Percentiles rank a stretch among this genome's conserved stretches.
These are phyloP conservation scores for Botrytis fabae DNA, from an alignment of 2,329 filamentous ascomycete species.

Conservation along the genomic window DNA sequence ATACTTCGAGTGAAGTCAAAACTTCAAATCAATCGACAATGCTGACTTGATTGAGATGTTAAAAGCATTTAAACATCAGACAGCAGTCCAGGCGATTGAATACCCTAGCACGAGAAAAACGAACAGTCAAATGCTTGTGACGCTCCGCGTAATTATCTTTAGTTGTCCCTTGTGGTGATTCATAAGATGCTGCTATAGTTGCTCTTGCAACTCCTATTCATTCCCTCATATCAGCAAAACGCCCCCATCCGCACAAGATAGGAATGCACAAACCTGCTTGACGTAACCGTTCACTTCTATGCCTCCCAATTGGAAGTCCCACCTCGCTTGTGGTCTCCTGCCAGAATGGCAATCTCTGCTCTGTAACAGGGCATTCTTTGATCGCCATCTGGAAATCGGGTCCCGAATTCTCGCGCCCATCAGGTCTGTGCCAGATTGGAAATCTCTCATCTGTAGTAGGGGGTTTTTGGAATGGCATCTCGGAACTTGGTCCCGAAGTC, in stretches of 20 bases:
- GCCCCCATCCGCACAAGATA: too few species aligned
- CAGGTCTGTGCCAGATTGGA: not conserved
- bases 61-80: not conserved
- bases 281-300: not conserved
- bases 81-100: not conserved
- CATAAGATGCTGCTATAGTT: constrained; percentile 44
- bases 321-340: not conserved
- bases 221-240: not conserved
- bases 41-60: not conserved
- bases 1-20: not conserved
- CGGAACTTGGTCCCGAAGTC: not conserved
- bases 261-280: not conserved
- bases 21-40: not conserved
- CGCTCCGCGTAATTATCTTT: constrained; percentile 41
- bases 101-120: not conserved
- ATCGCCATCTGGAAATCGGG: not conserved
- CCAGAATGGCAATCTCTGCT: constrained; percentile 1
- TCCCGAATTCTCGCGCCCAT: not conserved
- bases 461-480: not conserved
- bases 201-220: constrained; percentile 44
- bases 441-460: not conserved
- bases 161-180: constrained; percentile 46
- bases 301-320: not conserved
- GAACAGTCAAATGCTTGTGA: constrained; percentile 43
- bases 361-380: not conserved